Evolutionary conservation across 345 rosid species (phyloP), one percentile per base, ranked within the genome.

Genomic region (Mallotus nudiflorus): DNA sequence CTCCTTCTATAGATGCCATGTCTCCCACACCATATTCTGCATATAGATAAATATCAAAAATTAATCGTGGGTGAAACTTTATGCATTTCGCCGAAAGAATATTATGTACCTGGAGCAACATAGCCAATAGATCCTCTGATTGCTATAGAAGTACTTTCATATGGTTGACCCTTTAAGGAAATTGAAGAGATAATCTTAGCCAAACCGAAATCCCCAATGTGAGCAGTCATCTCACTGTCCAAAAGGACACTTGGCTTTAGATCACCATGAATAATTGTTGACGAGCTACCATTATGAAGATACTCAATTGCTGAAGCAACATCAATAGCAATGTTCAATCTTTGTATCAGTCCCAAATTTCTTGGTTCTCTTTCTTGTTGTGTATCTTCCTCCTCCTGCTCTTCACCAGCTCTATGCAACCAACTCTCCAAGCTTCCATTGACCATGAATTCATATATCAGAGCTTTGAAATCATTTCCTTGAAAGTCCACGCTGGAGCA

Each of bases 1-100:
- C 81, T 20, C 73, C 81, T 2, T 11, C 42, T 18, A 62, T 67
- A 0, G 80, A 72, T 6, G 60, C 69, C 12, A 9, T 6, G 39
- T 63, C 57, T 19, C 66, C 69, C 49, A 72, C 19, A 11, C 73
- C 73, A 62, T 77, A 77, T 27, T 77, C 80, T 77, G 67, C 35
- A 66, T 13, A 25, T n/a, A 50, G 10, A 19, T 19, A 19, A 16
- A 50, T 50, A 19, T 50, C 24, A 6, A 50, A n/a, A n/a, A n/a
- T n/a, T n/a, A n/a, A n/a, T n/a, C n/a, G n/a, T n/a, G n/a, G n/a
- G n/a, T n/a, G n/a, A n/a, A n/a, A n/a, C n/a, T n/a, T n/a, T n/a
- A n/a, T n/a, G n/a, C n/a, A n/a, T n/a, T n/a, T n/a, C n/a, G n/a
- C n/a, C n/a, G n/a, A n/a, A n/a, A n/a, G n/a, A n/a, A n/a, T n/a